A percentile compares a stretch with the other conserved stretches of the same genome.
These are phyloP conservation scores for Ustilago nuda DNA, from an alignment of 1,284 basidiomycete species.

Conservation along the genomic window DNA sequence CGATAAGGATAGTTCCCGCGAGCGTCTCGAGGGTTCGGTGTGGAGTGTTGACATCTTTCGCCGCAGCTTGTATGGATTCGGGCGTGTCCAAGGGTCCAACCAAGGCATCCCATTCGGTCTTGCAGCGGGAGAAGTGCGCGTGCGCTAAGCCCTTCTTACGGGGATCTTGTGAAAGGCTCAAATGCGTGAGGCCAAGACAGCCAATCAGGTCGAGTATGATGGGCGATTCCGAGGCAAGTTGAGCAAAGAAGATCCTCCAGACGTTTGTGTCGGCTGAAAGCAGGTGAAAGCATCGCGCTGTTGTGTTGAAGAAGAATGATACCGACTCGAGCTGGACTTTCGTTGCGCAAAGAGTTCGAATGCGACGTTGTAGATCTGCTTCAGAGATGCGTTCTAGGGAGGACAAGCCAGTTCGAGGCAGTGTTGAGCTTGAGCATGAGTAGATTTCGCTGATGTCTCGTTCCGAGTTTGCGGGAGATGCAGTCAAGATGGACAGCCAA, in stretches of 20 bases:
- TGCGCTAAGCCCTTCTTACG: slow-evolving; percentile 20
- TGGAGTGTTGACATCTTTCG: slow-evolving; percentile 5
- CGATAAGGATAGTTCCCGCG: slow-evolving; percentile 28
- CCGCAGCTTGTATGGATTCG: neutral
- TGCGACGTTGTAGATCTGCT: slow-evolving; percentile 17
- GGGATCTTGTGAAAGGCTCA: slow-evolving; percentile 19
- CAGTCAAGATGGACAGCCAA: slow-evolving; percentile 15
- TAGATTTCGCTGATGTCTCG: neutral
- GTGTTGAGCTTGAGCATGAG: neutral
- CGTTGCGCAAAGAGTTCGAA: slow-evolving; percentile 19
- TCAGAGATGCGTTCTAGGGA: slow-evolving; percentile 17
- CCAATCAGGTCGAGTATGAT: slow-evolving; percentile 22
- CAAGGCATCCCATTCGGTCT: slow-evolving; percentile 17
- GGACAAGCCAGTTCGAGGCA: slow-evolving; percentile 7
- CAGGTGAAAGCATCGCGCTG: slow-evolving; percentile 34
- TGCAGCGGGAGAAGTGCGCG: slow-evolving; percentile 20
- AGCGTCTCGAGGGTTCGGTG: slow-evolving; percentile 22
- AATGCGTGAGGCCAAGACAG: slow-evolving; percentile 27
- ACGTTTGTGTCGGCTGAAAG: slow-evolving; percentile 30
- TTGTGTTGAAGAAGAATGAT: slow-evolving; percentile 41
- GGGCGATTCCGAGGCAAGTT: slow-evolving; percentile 20
- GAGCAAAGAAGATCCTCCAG: slow-evolving; percentile 33
- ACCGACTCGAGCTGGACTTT: slow-evolving; percentile 25
- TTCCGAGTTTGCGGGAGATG: slow-evolving; percentile 2
- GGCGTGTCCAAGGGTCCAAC: slow-evolving; percentile 5